Evolutionary conservation across 202 grass and related monocot species (phyloP).

Genomic region (Panicum virgatum): DNA sequence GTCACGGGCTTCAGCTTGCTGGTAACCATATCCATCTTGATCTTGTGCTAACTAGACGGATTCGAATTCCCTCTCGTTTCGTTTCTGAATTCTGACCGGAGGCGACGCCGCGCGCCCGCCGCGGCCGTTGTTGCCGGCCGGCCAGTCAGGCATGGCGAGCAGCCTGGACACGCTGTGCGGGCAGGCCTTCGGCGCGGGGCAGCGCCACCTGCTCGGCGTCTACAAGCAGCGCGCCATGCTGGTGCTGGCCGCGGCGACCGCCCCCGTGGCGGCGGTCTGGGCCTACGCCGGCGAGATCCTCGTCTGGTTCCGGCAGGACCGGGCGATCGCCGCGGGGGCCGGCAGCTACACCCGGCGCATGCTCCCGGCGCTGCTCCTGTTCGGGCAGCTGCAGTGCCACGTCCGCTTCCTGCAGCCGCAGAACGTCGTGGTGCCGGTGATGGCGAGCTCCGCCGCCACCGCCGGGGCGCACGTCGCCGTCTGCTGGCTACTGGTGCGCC

Average conservation of each 20-base stretch:
- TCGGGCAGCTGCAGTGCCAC: conserved; percentile 60
- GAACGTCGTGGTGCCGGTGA: conserved; percentile 58
- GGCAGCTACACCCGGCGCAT: conserved; percentile 56
- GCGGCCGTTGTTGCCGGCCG: too few species aligned
- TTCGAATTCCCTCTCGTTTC: neutral
- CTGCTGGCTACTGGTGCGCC: conserved; percentile 65
- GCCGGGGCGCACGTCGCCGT: conserved; percentile 34
- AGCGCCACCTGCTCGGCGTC: conserved; percentile 44
- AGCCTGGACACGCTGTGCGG: conserved; percentile 57
- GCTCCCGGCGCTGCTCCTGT: conserved; percentile 55
- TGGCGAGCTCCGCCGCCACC: conserved; percentile 46
- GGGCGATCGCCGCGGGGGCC: conserved; percentile 41
- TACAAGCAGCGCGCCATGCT: conserved; percentile 71
- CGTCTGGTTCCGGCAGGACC: conserved; percentile 43
- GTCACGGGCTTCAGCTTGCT: conserved; percentile 26
- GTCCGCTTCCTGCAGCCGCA: conserved; percentile 64
- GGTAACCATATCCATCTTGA: neutral
- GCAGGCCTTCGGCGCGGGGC: conserved; percentile 47
- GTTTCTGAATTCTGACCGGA: neutral
- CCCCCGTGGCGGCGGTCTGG: conserved; percentile 44
- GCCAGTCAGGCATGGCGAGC: conserved; percentile 38
- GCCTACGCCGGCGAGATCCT: conserved; percentile 54
- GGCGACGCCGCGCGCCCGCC: neutral
- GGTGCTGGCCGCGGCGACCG: conserved; percentile 33
- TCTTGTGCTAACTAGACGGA: neutral